Conservation (phyloP, 805 yeast species). For the Clavispora fructus region DNA sequence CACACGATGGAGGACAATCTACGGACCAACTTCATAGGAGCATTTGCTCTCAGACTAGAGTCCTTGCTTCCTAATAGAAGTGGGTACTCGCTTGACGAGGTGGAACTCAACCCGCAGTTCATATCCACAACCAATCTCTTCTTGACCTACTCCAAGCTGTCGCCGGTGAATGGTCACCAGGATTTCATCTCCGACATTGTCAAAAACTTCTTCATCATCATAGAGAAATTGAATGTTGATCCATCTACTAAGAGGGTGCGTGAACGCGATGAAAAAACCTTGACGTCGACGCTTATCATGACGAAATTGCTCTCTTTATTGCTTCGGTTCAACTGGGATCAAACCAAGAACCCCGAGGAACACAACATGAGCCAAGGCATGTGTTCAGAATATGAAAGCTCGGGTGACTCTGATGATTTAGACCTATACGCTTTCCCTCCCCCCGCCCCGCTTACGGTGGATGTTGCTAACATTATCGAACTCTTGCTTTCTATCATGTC, state of each 20-base stretch:
- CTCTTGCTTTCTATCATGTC: conserved; percentile 27
- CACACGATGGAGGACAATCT: conserved; percentile 2
- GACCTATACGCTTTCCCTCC: conserved; percentile 24
- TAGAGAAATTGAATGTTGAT: conserved; percentile 16
- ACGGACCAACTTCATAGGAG: conserved; percentile 9
- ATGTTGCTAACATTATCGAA: conserved; percentile 21
- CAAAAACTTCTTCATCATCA: conserved; percentile 18
- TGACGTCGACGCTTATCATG: conserved; percentile 28
- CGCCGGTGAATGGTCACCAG: conserved; percentile 11
- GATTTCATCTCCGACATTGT: conserved; percentile 15
- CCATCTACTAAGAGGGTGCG: conserved; percentile 20
- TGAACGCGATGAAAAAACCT: conserved; percentile 25
- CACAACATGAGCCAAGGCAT: conserved; percentile 4
- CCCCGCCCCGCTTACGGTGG: conserved; percentile 22
- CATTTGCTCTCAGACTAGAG: conserved; percentile 21
- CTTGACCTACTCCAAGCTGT: conserved; percentile 11
- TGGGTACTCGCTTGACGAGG: conserved; percentile 35
- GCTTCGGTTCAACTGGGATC: conserved; percentile 26
- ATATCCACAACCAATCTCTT: conserved; percentile 27
- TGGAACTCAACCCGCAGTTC: conserved; percentile 38
- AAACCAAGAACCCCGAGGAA: conserved; percentile 2
- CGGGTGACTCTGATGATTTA: conserved; percentile 17
- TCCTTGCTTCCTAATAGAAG: conserved; percentile 34
- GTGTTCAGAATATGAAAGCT: conserved; percentile 8
- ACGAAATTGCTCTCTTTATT: conserved; percentile 26